A percentile compares a stretch with the other conserved stretches of the same genome.
phyloP scores from a whole-genome alignment of 164 flowering plant species.

The Vitis amurensis region DNA sequence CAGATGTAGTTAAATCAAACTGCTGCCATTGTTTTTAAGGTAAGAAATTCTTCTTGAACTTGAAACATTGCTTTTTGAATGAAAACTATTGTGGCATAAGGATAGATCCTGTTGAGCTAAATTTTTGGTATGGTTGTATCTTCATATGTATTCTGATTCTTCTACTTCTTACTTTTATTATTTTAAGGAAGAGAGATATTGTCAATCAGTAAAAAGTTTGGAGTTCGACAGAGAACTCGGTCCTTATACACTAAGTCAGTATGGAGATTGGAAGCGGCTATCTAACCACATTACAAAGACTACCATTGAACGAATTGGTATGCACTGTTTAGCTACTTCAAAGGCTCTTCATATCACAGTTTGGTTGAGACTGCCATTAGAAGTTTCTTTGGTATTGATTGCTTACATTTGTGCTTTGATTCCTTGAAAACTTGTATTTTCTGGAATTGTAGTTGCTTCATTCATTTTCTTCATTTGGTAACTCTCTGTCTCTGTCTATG shows the following conservation, averaged over 20 bases:
- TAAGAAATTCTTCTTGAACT: not conserved
- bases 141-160: not conserved
- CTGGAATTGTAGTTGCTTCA: no score
- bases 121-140: not conserved
- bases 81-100: not conserved
- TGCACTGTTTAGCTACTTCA: not conserved
- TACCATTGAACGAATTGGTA: conserved; percentile 71
- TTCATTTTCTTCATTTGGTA: no score
- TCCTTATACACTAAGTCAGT: conserved; percentile 62
- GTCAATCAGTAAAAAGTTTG: conserved; percentile 59
- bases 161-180: not conserved
- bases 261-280: conserved; percentile 71
- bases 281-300: conserved; percentile 65
- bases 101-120: not conserved
- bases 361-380: not conserved
- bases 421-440: no score
- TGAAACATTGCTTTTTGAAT: not conserved
- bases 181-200: conserved; percentile 68
- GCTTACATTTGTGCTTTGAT: not conserved
- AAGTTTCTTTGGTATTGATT: conserved; percentile 1
- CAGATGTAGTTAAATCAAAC: no score
- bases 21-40: not conserved
- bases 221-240: conserved; percentile 90
- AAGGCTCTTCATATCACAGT: not conserved
- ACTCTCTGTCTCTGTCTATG: no score